Evolutionary conservation across 73 alveolate species (phyloP).

Genomic region (Blepharisma japonicum): DNA sequence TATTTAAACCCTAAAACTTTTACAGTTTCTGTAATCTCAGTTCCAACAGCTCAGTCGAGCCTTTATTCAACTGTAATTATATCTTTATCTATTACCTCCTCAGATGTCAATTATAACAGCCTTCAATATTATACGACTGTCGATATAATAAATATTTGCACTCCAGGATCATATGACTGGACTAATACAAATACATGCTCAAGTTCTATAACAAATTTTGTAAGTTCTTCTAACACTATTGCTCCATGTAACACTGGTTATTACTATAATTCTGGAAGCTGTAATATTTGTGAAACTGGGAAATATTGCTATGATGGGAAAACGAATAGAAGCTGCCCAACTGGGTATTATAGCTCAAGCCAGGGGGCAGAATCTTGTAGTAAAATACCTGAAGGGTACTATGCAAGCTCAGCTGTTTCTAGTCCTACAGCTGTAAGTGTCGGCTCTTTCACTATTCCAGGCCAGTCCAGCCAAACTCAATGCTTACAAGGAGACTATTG

Average conservation of each 20-base stretch:
- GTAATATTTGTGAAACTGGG: constrained; percentile 28
- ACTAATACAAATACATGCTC: not conserved
- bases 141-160: not conserved
- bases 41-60: not conserved
- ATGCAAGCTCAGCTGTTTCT: not conserved
- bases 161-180: constrained; percentile 13
- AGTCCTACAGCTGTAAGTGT: not conserved
- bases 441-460: not conserved
- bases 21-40: not conserved
- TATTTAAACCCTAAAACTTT: not conserved
- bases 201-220: not conserved
- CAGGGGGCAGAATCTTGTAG: not conserved
- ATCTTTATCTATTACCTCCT: not conserved
- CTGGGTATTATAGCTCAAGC: constrained; percentile 25
- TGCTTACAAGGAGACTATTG: not conserved
- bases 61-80: not conserved
- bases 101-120: not conserved
- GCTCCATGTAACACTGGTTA: constrained; percentile 2
- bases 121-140: not conserved
- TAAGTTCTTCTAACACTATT: not conserved
- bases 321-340: not conserved
- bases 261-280: not conserved
- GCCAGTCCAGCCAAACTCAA: not conserved
- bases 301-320: constrained; percentile 38
- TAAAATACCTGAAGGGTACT: not conserved